Percentiles rank a stretch among this genome's conserved stretches.
These are phyloP conservation scores for Flueggea neowawraea DNA, from an alignment of 441 rosid species.

Conservation along the genomic window DNA sequence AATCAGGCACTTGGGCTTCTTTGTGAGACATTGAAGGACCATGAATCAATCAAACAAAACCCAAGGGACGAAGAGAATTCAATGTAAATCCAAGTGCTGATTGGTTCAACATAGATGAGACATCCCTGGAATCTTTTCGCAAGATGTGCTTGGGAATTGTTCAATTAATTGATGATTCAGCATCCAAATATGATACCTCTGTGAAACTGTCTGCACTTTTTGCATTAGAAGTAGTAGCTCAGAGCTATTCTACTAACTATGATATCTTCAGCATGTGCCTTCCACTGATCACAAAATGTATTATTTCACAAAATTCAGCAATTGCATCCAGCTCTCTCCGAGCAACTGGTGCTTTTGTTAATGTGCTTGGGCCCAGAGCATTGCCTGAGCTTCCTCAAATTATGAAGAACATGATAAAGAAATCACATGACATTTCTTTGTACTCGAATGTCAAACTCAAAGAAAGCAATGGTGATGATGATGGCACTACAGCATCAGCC, in stretches of 20 bases:
- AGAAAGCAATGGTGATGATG: conserved; percentile 18
- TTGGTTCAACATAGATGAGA: conserved; percentile 66
- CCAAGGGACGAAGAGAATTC: conserved; percentile 38
- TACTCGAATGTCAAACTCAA: conserved; percentile 17
- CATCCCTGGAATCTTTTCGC: conserved; percentile 48
- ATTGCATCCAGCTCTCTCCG: conserved; percentile 81
- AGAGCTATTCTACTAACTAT: conserved; percentile 61
- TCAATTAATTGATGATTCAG: conserved; percentile 49
- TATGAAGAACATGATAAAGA: conserved; percentile 64
- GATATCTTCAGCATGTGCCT: conserved; percentile 76
- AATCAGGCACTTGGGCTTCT: conserved; percentile 83
- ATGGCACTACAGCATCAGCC: conserved; percentile 14
- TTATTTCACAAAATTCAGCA: conserved; percentile 53
- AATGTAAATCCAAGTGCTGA: conserved; percentile 26
- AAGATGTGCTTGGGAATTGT: conserved; percentile 70
- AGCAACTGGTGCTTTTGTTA: conserved; percentile 71
- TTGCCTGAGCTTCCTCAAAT: conserved; percentile 71
- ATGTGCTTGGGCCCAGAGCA: conserved; percentile 89
- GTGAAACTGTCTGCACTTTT: conserved; percentile 75
- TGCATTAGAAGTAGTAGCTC: conserved; percentile 73
- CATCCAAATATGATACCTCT: conserved; percentile 48
- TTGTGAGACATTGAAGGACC: conserved; percentile 63
- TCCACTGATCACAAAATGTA: conserved; percentile 56
- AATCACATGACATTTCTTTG: conserved; percentile 31
- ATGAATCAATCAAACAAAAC: conserved; percentile 41